Evolutionary conservation across 352 stramenopile genomes (phyloP).

Genomic region (Blastocystis sp.): DNA sequence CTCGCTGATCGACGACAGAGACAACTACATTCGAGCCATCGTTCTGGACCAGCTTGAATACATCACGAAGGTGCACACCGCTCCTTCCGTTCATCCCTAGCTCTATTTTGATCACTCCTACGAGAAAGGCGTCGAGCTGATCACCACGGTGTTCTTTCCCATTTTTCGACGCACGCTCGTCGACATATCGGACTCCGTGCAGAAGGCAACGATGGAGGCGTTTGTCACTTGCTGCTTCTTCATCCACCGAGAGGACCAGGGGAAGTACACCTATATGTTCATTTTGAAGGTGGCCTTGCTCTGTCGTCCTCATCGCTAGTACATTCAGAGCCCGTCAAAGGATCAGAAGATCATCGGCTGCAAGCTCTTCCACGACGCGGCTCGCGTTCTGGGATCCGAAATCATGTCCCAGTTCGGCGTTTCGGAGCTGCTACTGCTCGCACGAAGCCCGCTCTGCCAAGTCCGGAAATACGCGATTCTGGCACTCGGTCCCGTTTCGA

Average conservation of each 20-base stretch:
- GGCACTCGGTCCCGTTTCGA: conserved; percentile 35
- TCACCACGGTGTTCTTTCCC: conserved; percentile 19
- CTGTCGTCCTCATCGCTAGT: background rate
- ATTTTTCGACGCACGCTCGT: conserved; percentile 14
- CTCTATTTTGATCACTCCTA: conserved; percentile 41
- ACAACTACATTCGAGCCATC: conserved; percentile 15
- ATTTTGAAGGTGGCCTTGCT: background rate
- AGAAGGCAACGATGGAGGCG: conserved; percentile 46
- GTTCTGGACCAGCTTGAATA: conserved; percentile 42
- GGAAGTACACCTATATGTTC: conserved; percentile 50
- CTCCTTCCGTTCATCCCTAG: background rate
- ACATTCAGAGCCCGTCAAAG: background rate
- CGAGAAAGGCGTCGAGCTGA: conserved; percentile 26
- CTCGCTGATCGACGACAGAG: conserved; percentile 4
- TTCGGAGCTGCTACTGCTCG: conserved; percentile 45
- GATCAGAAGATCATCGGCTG: conserved; percentile 53
- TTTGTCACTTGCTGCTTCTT: conserved; percentile 14
- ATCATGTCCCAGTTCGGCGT: conserved; percentile 48
- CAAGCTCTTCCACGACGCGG: conserved; percentile 27
- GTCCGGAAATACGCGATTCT: conserved; percentile 67
- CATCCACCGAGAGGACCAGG: conserved; percentile 33
- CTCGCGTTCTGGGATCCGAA: conserved; percentile 40
- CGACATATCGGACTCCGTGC: conserved; percentile 15
- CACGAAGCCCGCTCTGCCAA: conserved; percentile 9
- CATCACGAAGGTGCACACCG: conserved; percentile 19